Evolutionary conservation across 768 basidiomycete genomes (phyloP), one percentile per base, ranked within the genome.

Genomic region (Boletales sp.): DNA sequence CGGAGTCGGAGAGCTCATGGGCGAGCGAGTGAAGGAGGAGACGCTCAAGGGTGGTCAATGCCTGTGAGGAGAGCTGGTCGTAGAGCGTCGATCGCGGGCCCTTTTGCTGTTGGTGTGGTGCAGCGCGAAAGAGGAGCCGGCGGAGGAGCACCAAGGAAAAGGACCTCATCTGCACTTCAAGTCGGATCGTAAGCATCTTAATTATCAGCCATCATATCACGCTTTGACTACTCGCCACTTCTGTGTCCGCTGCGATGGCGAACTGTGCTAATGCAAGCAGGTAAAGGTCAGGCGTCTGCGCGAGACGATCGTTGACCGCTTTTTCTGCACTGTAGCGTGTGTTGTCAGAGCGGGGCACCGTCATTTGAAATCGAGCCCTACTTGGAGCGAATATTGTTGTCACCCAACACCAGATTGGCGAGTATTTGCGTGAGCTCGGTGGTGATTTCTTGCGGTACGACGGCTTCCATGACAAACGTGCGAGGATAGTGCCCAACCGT

Each of bases 131-230:
- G 29, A 90, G 79, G 4, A 92, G 76, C 6, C 90, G 81, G 9
- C 90, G 82, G 27, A 90, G 78, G 29, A 91, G 79, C 10, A 92
- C 88, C 27, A 90, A 74, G 2, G 89, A 88, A 68, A 91, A 90
- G 0, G 86, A 87, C 27, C 88, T 83, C 89, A 91, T 91, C 87
- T 90, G 52, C 29, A 51, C 51, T 58, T 40, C 47, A 52, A 47
- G 47, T 21, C 36, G 19, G 30, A 48, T 6, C 19, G 53, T 60
- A 51, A 56, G 54, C 39, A 30, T 15, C 31, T 11, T 40, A 5
- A 35, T 38, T 27, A 35, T 27, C 29, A 34, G 13, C 12, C 36
- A 55, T 47, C 39, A 51, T 19, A 43, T 45, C 29, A 50, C 21
- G 18, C 3, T 19, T 27, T 40, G 45, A 39, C 11, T 43, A 77